Evolutionary conservation across 129 eudicot genomes (phyloP), one percentile per base, ranked within the genome.

Genomic region (Lactuca saligna): DNA sequence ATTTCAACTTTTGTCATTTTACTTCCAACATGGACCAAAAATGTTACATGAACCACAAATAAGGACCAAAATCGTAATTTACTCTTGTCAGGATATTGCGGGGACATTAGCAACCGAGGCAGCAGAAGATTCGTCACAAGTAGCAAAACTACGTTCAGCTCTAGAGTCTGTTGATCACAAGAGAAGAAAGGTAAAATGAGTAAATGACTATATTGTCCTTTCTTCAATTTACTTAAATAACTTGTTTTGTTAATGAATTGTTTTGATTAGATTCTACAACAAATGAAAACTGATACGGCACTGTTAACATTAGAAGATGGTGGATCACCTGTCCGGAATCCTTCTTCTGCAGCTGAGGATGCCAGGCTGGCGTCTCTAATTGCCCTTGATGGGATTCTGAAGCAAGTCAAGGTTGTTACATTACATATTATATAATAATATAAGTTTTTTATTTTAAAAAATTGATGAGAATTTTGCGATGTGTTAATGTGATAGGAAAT

Each of bases 331-430:
- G 78, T 93, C 63, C 83, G 88, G 37, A 89, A 93, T 85, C 99
- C 99, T 85, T 93, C 99, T 14, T 86, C 99, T 79, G 98, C 99
- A 56, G 92, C 95, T 4, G 99, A 93, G 82, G 99, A 93, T 82
- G 92, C 99, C 72, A 81, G 99, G n/a, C 90, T 93, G 35, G 99
- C 99, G 44, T 93, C 99, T 29, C 81, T 93, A 61, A 89, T 93
- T 55, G 89, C 99, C 56, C 95, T 89, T 59, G 99, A 93, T 83
- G 90, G 86, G 82, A 85, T 93, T 55, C 16, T 93, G 66, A 93
- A 89, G 85, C 97, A 89, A 81, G 79, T 87, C 81, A 89, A 93
- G 99, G 99, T 89, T 77, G n/a, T 62, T 12, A 20, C 20, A 0
- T 20, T 20, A 20, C 20, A 1, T 17, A 15, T 70, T 12, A 71